A percentile compares a stretch with the other conserved stretches of the same genome.
Conservation (phyloP, 2,329 filamentous ascomycete genomes). For the Talaromyces sp. region DNA sequence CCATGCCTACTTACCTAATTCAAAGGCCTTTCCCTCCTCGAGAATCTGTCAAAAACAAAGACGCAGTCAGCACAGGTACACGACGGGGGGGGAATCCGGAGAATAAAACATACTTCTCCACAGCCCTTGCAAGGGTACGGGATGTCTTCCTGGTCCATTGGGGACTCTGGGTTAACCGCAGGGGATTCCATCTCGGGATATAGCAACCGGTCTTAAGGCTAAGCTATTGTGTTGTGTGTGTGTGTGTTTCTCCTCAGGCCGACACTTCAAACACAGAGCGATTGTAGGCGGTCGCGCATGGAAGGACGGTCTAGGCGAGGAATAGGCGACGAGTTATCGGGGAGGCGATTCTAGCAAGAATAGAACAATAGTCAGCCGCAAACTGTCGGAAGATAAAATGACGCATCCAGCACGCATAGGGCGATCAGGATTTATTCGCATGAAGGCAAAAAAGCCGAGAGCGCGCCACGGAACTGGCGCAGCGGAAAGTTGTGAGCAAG, state of each 20-base stretch:
- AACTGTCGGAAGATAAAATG: not conserved
- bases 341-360: not conserved
- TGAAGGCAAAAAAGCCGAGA: not conserved
- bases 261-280: conserved; percentile 1
- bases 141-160: conserved; percentile 73
- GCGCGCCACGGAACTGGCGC: not conserved
- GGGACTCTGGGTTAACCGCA: conserved; percentile 50
- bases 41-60: conserved; percentile 63
- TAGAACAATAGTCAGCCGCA: not conserved
- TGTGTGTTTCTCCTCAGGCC: not conserved
- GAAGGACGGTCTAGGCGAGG: not conserved
- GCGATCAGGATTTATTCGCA: not conserved
- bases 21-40: conserved; percentile 97
- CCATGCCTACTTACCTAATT: conserved; percentile 67
- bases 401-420: not conserved
- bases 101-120: conserved; percentile 63
- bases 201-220: not conserved
- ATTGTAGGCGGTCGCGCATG: conserved; percentile 7
- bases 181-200: conserved; percentile 49
- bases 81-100: not conserved
- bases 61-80: conserved; percentile 7
- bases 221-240: not conserved
- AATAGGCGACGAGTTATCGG: not conserved
- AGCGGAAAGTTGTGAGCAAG: not conserved
- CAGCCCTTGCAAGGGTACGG: conserved; percentile 87